Conservation (phyloP, 2,329 filamentous ascomycete genomes). For the Trichoderma guizhouense region DNA sequence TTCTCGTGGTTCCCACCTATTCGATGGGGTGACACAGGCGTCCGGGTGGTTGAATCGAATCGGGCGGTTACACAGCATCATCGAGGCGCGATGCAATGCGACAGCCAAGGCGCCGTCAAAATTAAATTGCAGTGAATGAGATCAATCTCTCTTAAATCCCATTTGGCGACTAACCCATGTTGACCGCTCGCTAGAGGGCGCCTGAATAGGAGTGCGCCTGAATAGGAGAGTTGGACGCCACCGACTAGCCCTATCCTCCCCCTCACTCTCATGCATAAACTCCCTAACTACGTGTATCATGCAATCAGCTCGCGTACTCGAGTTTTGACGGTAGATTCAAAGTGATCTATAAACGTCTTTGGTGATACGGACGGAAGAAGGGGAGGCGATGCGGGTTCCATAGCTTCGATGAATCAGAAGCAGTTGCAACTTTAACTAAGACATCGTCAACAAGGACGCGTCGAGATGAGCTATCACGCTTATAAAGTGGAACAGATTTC, state of each 20-base stretch:
- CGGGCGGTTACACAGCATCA: not conserved
- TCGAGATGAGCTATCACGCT: not conserved
- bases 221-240: constrained; percentile 2
- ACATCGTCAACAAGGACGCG: not conserved
- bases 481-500: not conserved
- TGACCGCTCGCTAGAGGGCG: not conserved
- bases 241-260: not conserved
- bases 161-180: not conserved
- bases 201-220: not conserved
- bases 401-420: not conserved
- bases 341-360: not conserved
- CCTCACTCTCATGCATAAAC: not conserved
- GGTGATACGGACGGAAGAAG: not conserved
- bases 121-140: not conserved
- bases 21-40: too few species aligned
- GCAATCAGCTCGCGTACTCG: not conserved
- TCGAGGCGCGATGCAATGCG: not conserved
- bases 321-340: not conserved
- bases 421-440: not conserved
- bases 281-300: not conserved
- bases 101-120: not conserved
- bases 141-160: not conserved
- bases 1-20: not conserved
- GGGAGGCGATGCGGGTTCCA: not conserved
- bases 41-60: not conserved